A percentile compares a stretch with the other conserved stretches of the same genome.
Evolutionary conservation across 108 stramenopile genomes (phyloP).

Genomic region (Licmophora abbreviata): DNA sequence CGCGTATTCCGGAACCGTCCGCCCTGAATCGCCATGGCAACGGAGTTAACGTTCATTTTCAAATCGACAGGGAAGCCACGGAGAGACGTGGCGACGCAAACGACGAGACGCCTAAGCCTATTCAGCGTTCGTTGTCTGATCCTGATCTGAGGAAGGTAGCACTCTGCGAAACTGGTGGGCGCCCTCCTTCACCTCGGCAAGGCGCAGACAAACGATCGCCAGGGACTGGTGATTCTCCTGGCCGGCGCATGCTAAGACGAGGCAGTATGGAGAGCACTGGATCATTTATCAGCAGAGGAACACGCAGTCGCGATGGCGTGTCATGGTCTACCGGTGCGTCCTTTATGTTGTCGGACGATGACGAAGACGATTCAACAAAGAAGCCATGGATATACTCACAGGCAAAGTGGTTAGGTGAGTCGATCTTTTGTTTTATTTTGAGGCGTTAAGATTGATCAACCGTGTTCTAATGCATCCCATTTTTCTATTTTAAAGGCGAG

Average conservation of each 20-base stretch:
- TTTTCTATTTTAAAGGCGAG: constrained; percentile 22
- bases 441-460: neutral
- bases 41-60: too few species aligned
- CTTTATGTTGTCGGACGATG: constrained; percentile 6
- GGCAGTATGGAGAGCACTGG: constrained; percentile 6
- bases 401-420: constrained; percentile 24
- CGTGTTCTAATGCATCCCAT: neutral
- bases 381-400: constrained; percentile 30
- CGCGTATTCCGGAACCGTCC: neutral
- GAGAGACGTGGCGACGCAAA: neutral
- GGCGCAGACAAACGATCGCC: neutral
- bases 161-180: neutral
- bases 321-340: constrained; percentile 3
- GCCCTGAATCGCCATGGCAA: neutral
- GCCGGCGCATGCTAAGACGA: neutral
- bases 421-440: neutral
- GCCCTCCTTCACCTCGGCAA: neutral
- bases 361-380: constrained; percentile 4
- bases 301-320: constrained; percentile 3
- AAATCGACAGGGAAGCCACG: neutral
- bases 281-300: constrained; percentile 2
- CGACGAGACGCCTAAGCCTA: neutral
- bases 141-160: constrained; percentile 3
- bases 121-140: constrained; percentile 3
- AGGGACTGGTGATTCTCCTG: neutral